Evolutionary conservation across 108 stramenopile species (phyloP).

Genomic region (Tribonema minus): DNA sequence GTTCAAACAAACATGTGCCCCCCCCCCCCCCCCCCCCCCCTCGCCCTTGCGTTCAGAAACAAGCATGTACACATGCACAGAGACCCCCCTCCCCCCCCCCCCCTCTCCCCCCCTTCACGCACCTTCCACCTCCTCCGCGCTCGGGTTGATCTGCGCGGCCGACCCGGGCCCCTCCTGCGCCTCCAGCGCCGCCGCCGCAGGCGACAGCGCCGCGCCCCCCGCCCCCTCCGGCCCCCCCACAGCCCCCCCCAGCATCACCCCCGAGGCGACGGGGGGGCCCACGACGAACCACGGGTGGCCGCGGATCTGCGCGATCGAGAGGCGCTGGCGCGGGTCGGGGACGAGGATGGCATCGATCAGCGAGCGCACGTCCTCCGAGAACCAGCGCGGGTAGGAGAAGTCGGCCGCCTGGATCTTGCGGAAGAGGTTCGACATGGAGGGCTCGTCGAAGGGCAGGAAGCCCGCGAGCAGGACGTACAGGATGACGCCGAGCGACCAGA

Average conservation of each 20-base stretch:
- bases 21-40: too few relatives aligned
- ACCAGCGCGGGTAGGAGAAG: slow-evolving; percentile 65
- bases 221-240: not conserved
- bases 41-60: too few relatives aligned
- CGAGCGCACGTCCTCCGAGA: slow-evolving; percentile 53
- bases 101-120: too few relatives aligned
- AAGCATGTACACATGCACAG: too few relatives aligned
- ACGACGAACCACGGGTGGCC: not conserved
- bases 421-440: slow-evolving; percentile 65
- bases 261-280: too few relatives aligned
- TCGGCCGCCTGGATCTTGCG: slow-evolving; percentile 67
- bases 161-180: not conserved
- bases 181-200: not conserved
- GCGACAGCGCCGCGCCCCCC: not conserved
- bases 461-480: slow-evolving; percentile 74
- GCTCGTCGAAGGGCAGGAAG: slow-evolving; percentile 74
- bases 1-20: too few relatives aligned
- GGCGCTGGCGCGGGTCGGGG: slow-evolving; percentile 57
- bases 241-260: too few relatives aligned
- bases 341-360: slow-evolving; percentile 69
- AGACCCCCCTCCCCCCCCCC: too few relatives aligned
- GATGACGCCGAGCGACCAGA: slow-evolving; percentile 71
- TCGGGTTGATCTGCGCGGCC: too few relatives aligned
- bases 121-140: too few relatives aligned
- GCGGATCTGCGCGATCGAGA: not conserved